These are phyloP conservation scores for Penicillium sp. DNA, from an alignment of 2,329 filamentous ascomycete species.

Conservation along the genomic window DNA sequence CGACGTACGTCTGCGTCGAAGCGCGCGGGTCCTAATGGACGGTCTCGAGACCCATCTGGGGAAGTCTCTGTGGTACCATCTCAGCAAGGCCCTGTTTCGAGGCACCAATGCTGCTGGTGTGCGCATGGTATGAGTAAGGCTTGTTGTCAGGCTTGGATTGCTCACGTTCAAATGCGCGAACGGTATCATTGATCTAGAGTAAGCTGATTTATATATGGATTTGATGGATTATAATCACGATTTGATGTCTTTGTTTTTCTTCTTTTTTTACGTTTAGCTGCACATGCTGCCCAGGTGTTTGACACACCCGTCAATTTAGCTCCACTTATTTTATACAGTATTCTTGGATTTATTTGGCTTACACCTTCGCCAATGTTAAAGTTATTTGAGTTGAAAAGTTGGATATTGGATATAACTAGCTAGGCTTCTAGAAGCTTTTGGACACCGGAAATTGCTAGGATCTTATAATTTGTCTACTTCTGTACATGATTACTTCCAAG, in stretches of 20 bases:
- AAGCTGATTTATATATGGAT: neutral
- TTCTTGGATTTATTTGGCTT: neutral
- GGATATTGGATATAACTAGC: too few relatives aligned
- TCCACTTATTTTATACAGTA: neutral
- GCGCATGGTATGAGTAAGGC: slow-evolving; percentile 66
- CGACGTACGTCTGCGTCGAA: neutral
- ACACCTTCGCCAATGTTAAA: too few relatives aligned
- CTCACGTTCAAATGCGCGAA: slow-evolving; percentile 66
- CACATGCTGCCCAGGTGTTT: neutral
- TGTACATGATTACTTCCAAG: too few relatives aligned
- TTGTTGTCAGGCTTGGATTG: slow-evolving; percentile 69
- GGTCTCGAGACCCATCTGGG: neutral
- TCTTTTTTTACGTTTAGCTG: neutral
- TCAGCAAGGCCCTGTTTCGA: slow-evolving; percentile 36
- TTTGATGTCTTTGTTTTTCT: neutral
- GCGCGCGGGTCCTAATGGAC: neutral
- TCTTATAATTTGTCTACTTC: too few relatives aligned
- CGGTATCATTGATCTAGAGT: slow-evolving; percentile 40
- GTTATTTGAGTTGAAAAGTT: too few relatives aligned
- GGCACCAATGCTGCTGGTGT: slow-evolving; percentile 67
- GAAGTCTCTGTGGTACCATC: neutral
- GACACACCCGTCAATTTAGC: neutral
- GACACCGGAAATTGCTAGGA: too few relatives aligned
- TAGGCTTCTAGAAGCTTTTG: too few relatives aligned
- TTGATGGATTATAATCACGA: neutral